Base-by-base conservation (phyloP, 257 asterid species). In the Petrea volubilis region DNA sequence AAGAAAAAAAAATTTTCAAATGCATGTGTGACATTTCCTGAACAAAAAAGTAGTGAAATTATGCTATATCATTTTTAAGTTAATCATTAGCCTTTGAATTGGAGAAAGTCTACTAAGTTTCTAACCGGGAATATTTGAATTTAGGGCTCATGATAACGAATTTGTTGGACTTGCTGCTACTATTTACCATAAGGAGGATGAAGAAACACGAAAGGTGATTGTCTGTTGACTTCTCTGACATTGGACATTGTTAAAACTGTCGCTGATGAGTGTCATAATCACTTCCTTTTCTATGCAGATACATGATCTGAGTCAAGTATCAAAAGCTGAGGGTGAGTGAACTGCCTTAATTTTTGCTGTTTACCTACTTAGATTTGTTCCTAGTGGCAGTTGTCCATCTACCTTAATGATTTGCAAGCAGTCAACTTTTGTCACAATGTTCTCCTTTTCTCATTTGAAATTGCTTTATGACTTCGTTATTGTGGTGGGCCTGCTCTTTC, bases 301-400 rank as follows among this genome's bases (percentile, higher is more conserved):
- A 51, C 52, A 69, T 24, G 80, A 73, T 43, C 76, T 41, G 21
- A 60, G 80, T 56, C 80, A 62, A 43, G 63, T 38, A 14, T 79
- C 80, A 44, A 82, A 85, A 65, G 60, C 76, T 53, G 85, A 79
- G 46, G 93, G 57, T 53, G 75, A n/a, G n/a, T n/a, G n/a, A n/a
- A n/a, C n/a, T n/a, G n/a, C n/a, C n/a, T n/a, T n/a, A n/a, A n/a
- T n/a, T n/a, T n/a, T n/a, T n/a, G n/a, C n/a, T 21, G 44, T 20
- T 41, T 60, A 60, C 49, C 29, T 15, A 31, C 60, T 9, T 10
- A 15, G 23, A 31, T 7, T 14, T 23, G 14, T 62, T 55, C 2
- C 20, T 10, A 58, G 7, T n/a, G n/a, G n/a, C n/a, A n/a, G n/a
- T n/a, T n/a, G n/a, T n/a, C n/a, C n/a, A n/a, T n/a, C n/a, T n/a